phyloP scores from a whole-genome alignment of 176 grass and related monocot species.

The Ensete glaucum region DNA sequence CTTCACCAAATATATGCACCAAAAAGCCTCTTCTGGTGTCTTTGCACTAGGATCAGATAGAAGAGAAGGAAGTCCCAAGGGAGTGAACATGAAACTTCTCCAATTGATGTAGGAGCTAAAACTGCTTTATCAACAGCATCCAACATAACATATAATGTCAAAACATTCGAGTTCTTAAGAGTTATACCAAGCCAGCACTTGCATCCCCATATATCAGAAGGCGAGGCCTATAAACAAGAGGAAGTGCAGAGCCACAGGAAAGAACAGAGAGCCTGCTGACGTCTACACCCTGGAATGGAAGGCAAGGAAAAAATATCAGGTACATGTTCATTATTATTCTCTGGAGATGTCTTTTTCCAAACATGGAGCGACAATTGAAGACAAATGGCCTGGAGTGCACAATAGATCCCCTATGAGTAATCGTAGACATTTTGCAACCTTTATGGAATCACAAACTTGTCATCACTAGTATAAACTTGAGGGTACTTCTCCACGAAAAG shows the following conservation, averaged over 20 bases:
- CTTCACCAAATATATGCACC: constrained; percentile 99
- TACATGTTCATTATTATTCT: constrained; percentile 73
- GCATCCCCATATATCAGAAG: constrained; percentile 82
- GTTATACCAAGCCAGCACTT: constrained; percentile 74
- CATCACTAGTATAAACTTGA: constrained; percentile 95
- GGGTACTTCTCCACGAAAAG: constrained; percentile 96
- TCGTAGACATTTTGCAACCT: constrained; percentile 71
- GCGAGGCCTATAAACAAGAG: constrained; percentile 94
- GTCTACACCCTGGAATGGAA: constrained; percentile 39
- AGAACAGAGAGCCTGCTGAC: constrained; percentile 52
- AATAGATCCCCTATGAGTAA: constrained; percentile 88
- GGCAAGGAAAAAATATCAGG: constrained; percentile 79
- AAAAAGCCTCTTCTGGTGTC: constrained; percentile 94
- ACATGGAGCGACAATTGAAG: constrained; percentile 65
- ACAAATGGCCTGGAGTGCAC: constrained; percentile 90
- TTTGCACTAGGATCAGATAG: constrained; percentile 98
- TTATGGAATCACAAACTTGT: constrained; percentile 86
- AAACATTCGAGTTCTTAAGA: constrained; percentile 7
- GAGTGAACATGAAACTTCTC: constrained; percentile 98
- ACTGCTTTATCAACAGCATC: constrained; percentile 27
- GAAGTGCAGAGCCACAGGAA: constrained; percentile 66
- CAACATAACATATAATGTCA: constrained; percentile 1
- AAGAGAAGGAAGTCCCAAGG: constrained; percentile 86
- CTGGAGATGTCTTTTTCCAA: constrained; percentile 64
- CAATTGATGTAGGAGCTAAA: constrained; percentile 68